Evolutionary conservation across 768 basidiomycete genomes (phyloP), one percentile per base, ranked within the genome.

Genomic region (Pleurotus eryngii): DNA sequence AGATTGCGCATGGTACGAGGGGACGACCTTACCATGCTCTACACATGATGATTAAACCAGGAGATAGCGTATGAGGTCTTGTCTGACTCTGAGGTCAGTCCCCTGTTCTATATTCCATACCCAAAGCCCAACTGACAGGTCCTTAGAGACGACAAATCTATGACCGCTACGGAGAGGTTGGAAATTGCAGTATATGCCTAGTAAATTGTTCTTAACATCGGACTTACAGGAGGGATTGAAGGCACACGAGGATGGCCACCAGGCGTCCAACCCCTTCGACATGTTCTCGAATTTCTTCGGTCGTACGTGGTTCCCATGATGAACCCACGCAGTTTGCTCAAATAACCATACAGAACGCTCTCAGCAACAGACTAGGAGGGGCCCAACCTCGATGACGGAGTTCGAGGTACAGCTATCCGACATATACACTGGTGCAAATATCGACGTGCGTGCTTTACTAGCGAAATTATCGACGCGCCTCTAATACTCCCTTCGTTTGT

Each of bases 231-330:
- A 97, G 69, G 96, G 96, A 7, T 70, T 99, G 55, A 92, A 92
- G 70, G 90, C 90, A 30, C 92, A 92, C 53, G 93, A 95, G 74
- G 87, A 87, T 47, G 93, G 92, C n/a, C 87, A 90, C 60, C 78
- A 83, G 48, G 78, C 87, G 55, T 81, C 83, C 18, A 94, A 98
- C 67, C 95, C 96, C 17, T 94, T 98, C 67, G 97, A 98, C 70
- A 81, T 97, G 63, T 99, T 99, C 74, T 83, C 89, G 42, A 87
- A 76, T 64, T 97, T 98, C 79, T 99, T 99, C 62, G 92, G 87
- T 60, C 82, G 88, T 89, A 57, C 70, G 85, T 81, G 42, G 6
- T 5, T 46, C 27, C 24, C 18, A 4, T 35, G 30, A 35, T 35
- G 8, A 9, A 2, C 30, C 0, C 7, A 35, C 11, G 7, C 3